Conservation (phyloP, 495 filamentous ascomycete species). For the Penicillium dipodomyicola region DNA sequence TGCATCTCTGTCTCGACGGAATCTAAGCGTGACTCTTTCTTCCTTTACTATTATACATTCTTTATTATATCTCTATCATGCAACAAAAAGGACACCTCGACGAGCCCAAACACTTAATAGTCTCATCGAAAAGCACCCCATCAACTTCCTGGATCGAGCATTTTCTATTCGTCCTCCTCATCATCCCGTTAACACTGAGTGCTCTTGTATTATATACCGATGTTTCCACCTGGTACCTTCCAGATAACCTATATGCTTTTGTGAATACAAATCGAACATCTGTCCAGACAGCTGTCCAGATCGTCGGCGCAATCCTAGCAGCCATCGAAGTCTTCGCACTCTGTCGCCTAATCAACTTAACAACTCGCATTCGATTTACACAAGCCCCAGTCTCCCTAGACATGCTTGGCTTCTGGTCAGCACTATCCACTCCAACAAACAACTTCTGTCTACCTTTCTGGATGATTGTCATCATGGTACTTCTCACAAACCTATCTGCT, state of each 20-base stretch:
- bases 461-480: conserved; percentile 17
- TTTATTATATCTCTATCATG: neutral
- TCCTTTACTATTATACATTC: neutral
- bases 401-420: conserved; percentile 21
- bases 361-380: conserved; percentile 12
- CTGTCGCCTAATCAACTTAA: conserved; percentile 14
- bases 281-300: conserved; percentile 22
- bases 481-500: conserved; percentile 19
- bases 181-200: neutral
- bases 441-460: conserved; percentile 8
- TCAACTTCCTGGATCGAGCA: conserved; percentile 5
- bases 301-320: conserved; percentile 15
- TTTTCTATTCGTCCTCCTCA: conserved; percentile 1
- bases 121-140: neutral
- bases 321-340: conserved; percentile 10
- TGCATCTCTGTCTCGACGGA: neutral
- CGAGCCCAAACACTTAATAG: neutral
- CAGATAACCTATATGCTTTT: conserved; percentile 7
- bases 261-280: conserved; percentile 18
- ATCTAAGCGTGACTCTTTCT: neutral
- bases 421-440: conserved; percentile 5
- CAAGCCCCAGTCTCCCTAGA: conserved; percentile 13
- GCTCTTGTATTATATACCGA: conserved; percentile 15
- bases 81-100: neutral
- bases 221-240: conserved; percentile 9